Evolutionary conservation across 73 alveolate genomes (phyloP).

Genomic region (Paramecium sexaurelia): DNA sequence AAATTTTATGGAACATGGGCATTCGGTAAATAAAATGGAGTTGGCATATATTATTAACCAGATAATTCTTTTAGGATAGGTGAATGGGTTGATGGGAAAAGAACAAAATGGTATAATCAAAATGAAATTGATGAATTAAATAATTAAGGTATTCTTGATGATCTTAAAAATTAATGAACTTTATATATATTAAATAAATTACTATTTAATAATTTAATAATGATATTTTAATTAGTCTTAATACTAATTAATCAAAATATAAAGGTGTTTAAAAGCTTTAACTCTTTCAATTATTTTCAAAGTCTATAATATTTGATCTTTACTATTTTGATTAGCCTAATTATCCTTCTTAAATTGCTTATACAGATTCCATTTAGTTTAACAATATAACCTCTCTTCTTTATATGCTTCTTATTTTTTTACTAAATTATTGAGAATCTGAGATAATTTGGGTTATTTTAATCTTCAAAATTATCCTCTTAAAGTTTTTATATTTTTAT

Average conservation of each 20-base stretch:
- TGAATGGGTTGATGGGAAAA: constrained; percentile 70
- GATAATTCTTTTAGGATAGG: constrained; percentile 65
- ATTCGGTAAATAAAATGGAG: constrained; percentile 67
- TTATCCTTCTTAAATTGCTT: too few species aligned
- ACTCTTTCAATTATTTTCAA: not conserved
- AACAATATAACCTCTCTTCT: too few species aligned
- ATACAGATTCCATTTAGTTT: too few species aligned
- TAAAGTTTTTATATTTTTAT: too few species aligned
- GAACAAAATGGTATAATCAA: constrained; percentile 53
- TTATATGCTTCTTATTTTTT: too few species aligned
- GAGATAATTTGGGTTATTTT: too few species aligned
- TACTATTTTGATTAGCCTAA: too few species aligned
- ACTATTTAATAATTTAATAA: not conserved
- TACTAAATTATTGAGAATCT: too few species aligned
- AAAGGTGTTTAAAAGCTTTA: not conserved
- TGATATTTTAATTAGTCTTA: not conserved
- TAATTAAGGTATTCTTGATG: constrained; percentile 21
- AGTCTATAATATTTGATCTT: too few species aligned
- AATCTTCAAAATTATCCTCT: too few species aligned
- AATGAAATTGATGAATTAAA: constrained; percentile 19
- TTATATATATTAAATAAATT: not conserved
- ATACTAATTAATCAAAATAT: not conserved
- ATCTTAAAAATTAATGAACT: constrained; percentile 19
- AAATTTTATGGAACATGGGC: constrained; percentile 73
- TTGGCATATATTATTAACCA: constrained; percentile 63